These are phyloP conservation scores for Globisporangium echinulatum DNA, from an alignment of 352 stramenopile genomes.

Conservation along the genomic window DNA sequence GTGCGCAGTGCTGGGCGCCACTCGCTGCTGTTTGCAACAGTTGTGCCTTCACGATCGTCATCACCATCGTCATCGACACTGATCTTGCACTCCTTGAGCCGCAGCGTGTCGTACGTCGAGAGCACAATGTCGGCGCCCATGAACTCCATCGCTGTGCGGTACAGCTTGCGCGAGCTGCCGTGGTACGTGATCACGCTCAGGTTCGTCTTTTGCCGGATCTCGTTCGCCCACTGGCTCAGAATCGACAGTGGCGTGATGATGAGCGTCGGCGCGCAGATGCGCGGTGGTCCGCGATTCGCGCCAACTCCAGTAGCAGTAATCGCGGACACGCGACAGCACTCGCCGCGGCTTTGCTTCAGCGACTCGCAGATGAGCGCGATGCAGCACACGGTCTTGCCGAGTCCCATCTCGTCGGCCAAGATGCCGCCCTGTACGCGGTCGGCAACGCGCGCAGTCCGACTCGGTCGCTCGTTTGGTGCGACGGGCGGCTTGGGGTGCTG, in stretches of 20 bases:
- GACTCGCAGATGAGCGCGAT: slow-evolving; percentile 74
- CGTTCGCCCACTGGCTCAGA: slow-evolving; percentile 78
- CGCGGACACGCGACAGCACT: slow-evolving; percentile 10
- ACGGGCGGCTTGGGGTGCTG: not conserved
- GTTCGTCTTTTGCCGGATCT: slow-evolving; percentile 75
- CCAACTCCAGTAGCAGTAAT: not conserved
- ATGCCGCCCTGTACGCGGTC: slow-evolving; percentile 65
- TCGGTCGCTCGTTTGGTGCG: not conserved
- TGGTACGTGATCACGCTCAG: slow-evolving; percentile 74
- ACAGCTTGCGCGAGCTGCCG: slow-evolving; percentile 50
- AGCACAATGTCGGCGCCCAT: slow-evolving; percentile 76
- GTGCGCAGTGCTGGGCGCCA: slow-evolving; percentile 12
- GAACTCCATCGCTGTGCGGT: slow-evolving; percentile 61
- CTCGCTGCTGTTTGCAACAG: slow-evolving; percentile 1
- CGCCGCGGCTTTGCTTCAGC: slow-evolving; percentile 35
- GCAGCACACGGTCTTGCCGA: slow-evolving; percentile 89
- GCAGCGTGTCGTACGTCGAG: slow-evolving; percentile 77
- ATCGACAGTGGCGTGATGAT: slow-evolving; percentile 85
- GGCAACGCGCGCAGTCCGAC: slow-evolving; percentile 22
- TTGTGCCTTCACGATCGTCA: slow-evolving; percentile 10
- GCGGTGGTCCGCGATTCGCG: slow-evolving; percentile 14
- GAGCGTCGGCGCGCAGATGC: slow-evolving; percentile 49
- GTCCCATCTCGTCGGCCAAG: slow-evolving; percentile 84
- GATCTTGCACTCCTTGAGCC: slow-evolving; percentile 66
- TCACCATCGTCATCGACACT: slow-evolving; percentile 15